These are phyloP conservation scores for Dactylellina haptotyla DNA, from an alignment of 2,329 filamentous ascomycete genomes.

Conservation along the genomic window DNA sequence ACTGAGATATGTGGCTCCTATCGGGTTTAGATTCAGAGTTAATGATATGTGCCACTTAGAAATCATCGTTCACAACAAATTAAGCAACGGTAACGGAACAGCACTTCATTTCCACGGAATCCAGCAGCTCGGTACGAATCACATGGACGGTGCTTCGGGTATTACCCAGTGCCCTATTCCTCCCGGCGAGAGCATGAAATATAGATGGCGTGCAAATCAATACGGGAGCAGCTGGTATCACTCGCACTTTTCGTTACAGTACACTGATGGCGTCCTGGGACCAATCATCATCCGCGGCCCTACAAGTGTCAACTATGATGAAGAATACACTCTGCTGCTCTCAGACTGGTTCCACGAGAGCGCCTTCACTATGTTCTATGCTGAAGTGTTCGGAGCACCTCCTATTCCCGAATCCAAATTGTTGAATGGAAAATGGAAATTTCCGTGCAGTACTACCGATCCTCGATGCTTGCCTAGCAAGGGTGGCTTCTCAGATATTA, in stretches of 20 bases:
- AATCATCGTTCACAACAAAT: slow-evolving; percentile 63
- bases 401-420: slow-evolving; percentile 33
- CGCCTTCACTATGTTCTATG: slow-evolving; percentile 57
- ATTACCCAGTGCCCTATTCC: slow-evolving; percentile 67
- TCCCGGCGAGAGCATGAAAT: slow-evolving; percentile 64
- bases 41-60: slow-evolving; percentile 41
- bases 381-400: slow-evolving; percentile 57
- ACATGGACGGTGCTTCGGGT: slow-evolving; percentile 68
- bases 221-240: slow-evolving; percentile 71
- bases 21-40: slow-evolving; percentile 25
- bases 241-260: slow-evolving; percentile 68
- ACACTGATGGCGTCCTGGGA: slow-evolving; percentile 70
- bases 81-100: slow-evolving; percentile 59
- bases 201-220: slow-evolving; percentile 69
- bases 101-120: slow-evolving; percentile 70
- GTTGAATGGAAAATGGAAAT: slow-evolving; percentile 46
- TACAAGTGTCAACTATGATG: slow-evolving; percentile 69
- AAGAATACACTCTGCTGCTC: slow-evolving; percentile 71
- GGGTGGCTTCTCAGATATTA: slow-evolving; percentile 50
- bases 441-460: slow-evolving; percentile 56
- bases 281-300: slow-evolving; percentile 72
- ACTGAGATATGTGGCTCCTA: slow-evolving; percentile 19
- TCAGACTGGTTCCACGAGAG: slow-evolving; percentile 73
- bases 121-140: slow-evolving; percentile 65
- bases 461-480: slow-evolving; percentile 54